Percentiles rank a stretch among this genome's conserved stretches.
Evolutionary conservation across 495 filamentous ascomycete species (phyloP).

Genomic region (Aspergillus nidulans): DNA sequence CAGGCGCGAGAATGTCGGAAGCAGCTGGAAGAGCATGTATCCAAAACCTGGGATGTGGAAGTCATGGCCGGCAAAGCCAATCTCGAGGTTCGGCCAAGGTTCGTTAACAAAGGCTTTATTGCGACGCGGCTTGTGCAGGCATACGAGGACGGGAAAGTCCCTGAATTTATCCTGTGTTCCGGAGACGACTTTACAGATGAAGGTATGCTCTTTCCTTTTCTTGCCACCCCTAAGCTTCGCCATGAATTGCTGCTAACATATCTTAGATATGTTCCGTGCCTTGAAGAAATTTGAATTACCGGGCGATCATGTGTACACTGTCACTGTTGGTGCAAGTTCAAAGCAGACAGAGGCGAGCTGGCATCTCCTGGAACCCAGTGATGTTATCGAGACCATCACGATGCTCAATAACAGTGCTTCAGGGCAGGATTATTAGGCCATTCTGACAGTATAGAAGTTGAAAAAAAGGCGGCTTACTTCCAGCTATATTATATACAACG

Average conservation of each 20-base stretch:
- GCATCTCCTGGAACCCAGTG: conserved; percentile 80
- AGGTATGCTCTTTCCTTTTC: conserved; percentile 51
- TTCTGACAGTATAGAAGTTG: background rate
- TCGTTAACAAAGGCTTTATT: conserved; percentile 96
- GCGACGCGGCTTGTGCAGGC: conserved; percentile 69
- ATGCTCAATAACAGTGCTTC: conserved; percentile 53
- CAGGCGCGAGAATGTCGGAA: conserved; percentile 73
- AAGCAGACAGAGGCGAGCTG: conserved; percentile 84
- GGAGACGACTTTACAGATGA: conserved; percentile 98
- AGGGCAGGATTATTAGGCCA: conserved; percentile 28
- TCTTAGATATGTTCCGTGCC: conserved; percentile 59
- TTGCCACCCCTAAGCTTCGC: background rate
- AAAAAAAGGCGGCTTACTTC: background rate
- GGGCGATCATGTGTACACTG: conserved; percentile 68
- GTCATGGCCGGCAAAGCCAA: conserved; percentile 96
- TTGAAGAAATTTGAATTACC: conserved; percentile 55
- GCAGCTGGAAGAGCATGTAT: conserved; percentile 68
- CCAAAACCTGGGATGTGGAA: conserved; percentile 77
- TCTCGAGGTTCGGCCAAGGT: conserved; percentile 89
- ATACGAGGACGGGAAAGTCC: conserved; percentile 48
- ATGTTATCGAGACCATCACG: conserved; percentile 76
- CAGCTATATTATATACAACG: conserved; percentile 3
- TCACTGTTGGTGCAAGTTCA: conserved; percentile 80
- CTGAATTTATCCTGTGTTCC: conserved; percentile 81
- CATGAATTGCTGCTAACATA: conserved; percentile 3